phyloP scores from a whole-genome alignment of 352 stramenopile genomes.

The Globisporangium sylvaticum region DNA sequence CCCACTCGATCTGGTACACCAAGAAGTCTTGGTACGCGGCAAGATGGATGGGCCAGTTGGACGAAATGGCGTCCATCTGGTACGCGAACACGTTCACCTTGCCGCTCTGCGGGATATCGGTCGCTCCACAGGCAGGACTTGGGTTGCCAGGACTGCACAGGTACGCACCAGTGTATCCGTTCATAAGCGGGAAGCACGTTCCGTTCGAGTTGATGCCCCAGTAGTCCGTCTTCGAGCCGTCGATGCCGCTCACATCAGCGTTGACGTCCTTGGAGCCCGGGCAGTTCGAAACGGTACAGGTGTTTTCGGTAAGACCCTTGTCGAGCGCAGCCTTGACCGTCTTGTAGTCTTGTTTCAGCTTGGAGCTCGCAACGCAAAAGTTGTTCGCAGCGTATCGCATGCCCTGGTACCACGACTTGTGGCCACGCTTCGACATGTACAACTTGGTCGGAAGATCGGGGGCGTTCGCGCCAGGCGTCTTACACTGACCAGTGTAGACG shows the following conservation, averaged over 20 bases:
- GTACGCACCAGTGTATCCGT: constrained; percentile 54
- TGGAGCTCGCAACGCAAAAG: constrained; percentile 29
- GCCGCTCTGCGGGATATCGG: constrained; percentile 15
- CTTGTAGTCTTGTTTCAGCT: constrained; percentile 29
- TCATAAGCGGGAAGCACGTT: constrained; percentile 57
- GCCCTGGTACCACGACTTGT: constrained; percentile 74
- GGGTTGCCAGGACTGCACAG: constrained; percentile 56
- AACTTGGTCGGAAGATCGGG: constrained; percentile 33
- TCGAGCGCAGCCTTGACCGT: constrained; percentile 33
- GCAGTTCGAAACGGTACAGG: constrained; percentile 35
- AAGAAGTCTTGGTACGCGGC: constrained; percentile 78
- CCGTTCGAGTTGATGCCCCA: constrained; percentile 64
- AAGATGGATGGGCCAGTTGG: constrained; percentile 84
- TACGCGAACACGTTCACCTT: constrained; percentile 50
- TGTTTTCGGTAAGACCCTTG: constrained; percentile 43
- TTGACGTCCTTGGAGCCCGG: constrained; percentile 52
- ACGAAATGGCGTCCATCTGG: constrained; percentile 92
- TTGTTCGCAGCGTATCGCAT: constrained; percentile 58
- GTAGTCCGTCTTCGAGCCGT: constrained; percentile 25
- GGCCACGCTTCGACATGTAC: constrained; percentile 39
- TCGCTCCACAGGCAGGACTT: constrained; percentile 21
- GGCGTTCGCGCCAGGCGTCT: constrained; percentile 38
- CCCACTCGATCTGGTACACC: constrained; percentile 73
- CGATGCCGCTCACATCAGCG: constrained; percentile 34
- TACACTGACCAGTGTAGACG: constrained; percentile 39